Base-by-base conservation (phyloP, 1,139 yeast genomes). In the Taphrina flavorubra region DNA sequence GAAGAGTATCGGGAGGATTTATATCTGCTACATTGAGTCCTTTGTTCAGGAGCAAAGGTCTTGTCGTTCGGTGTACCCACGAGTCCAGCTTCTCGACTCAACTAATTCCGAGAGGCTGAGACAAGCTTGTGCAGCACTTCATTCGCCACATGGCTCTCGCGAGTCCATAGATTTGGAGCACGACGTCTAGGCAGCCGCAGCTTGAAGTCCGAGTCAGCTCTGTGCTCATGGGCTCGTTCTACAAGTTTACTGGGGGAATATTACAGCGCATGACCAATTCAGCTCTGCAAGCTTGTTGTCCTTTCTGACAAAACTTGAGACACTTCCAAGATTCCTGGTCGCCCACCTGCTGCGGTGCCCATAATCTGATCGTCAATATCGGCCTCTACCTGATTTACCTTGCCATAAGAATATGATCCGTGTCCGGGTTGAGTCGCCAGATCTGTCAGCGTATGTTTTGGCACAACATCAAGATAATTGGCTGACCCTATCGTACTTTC, bases 291-390 rank as follows among this genome's bases (percentile, higher is more conserved):
- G 47, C 47, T 44, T 4, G 1, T 44, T 44, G 47, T 44, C 47
- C n/a, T 44, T 3, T 8, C 20, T 11, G 53, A 49, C 36, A 53
- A 42, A 6, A 53, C 16, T 31, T 34, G 37, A 3, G 62, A 44
- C 13, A 63, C 67, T 34, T 63, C 67, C 14, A 36, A 10, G 16
- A 63, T 46, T 13, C 69, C 69, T 16, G 67, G 67, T 20, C 63
- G 36, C 13, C 68, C 69, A 8, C 68, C 69, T 34, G 66, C 61
- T 34, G 63, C 68, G n/a, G 69, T 68, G 11, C 69, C 69, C 39
- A 68, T 47, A 16, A 68, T 51, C 39, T 58, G 55, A 51, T 68
- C 69, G 18, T 51, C 53, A 20, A 65, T 40, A 34, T 56, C 68
- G 6, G 53, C 25, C 44, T 62, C 68, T 18, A 62, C 34, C 20